Base-by-base conservation (phyloP, 1,284 basidiomycete species). In the Apiotrichum gamsii region DNA sequence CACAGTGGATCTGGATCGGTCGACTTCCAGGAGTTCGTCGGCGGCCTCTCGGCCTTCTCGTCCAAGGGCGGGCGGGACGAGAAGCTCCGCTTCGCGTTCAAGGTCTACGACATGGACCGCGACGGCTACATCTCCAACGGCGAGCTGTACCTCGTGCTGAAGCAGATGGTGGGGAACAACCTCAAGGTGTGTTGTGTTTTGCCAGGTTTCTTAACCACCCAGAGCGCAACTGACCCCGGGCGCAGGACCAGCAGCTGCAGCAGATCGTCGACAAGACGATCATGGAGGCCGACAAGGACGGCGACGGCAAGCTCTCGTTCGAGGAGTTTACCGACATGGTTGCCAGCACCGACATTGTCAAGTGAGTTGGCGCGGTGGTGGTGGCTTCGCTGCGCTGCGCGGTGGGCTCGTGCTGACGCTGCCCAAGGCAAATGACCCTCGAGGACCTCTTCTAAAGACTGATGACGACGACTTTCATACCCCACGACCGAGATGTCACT, bases 131-230 rank as follows among this genome's bases (percentile, higher is more conserved):
- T 98, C 68, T 95, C 90, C n/a, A 98, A 98, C 67, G 95, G 94
- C 48, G 94, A 98, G 74, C 80, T 98, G 38, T 98, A 97, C 76
- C 76, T 99, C 43, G 94, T 99, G 32, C 77, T 99, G 56, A 99
- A 98, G 78, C 97, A 98, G 90, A 99, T 99, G 94, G 95, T 98
- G 36, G 94, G 94, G 29, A 97, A 89, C 72, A 98, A 98, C 73
- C 76, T 97, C 63, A 97, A 98, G 78, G 87, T 88, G 43, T 44
- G 74, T 51, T 18, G n/a, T 28, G 11, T 6, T 28, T 6, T 28
- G 25, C 25, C 25, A 28, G 8, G 8, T 28, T 6, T 11, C 8
- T 28, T 6, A 28, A 28, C 25, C 8, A 28, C 25, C 11, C 25
- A 28, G 25, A 28, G 8, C 25, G 8, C 6, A 28, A 10, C 28